phyloP scores from a whole-genome alignment of 352 stramenopile genomes.

The Aphanomyces stellatus region DNA sequence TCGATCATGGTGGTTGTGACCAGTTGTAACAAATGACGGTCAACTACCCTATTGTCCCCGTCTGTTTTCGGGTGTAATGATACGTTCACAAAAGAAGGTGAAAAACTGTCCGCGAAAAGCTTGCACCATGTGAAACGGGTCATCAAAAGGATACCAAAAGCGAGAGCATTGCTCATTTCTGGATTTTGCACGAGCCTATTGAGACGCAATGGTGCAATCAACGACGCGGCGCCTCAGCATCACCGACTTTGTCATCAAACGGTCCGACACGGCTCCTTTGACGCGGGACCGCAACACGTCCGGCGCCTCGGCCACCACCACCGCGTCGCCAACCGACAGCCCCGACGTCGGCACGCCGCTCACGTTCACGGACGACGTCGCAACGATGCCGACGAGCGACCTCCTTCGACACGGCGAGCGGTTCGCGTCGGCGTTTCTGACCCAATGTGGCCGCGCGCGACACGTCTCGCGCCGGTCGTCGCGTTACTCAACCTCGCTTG shows the following conservation, averaged over 20 bases:
- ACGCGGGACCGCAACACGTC: neutral
- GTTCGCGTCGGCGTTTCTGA: neutral
- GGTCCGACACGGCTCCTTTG: neutral
- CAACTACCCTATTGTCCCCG: neutral
- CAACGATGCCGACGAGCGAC: neutral
- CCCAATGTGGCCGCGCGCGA: neutral
- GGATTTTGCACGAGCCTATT: neutral
- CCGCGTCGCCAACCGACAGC: neutral
- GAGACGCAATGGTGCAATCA: neutral
- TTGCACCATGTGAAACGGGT: too few species aligned
- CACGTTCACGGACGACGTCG: neutral
- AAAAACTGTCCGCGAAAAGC: too few species aligned
- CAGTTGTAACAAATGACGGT: neutral
- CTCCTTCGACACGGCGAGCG: constrained; percentile 1
- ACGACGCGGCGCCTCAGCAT: neutral
- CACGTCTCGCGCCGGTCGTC: constrained; percentile 3
- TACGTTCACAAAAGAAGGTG: too few species aligned
- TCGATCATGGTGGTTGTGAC: too few species aligned
- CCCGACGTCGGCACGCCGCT: neutral
- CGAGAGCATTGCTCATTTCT: too few species aligned
- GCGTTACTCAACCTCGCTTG: neutral
- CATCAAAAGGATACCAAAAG: too few species aligned
- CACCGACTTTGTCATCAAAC: neutral
- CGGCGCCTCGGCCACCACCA: neutral
- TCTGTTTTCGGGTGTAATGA: too few species aligned